Base-by-base conservation (phyloP, 2,329 filamentous ascomycete genomes). In the Plenodomus tracheiphilus region DNA sequence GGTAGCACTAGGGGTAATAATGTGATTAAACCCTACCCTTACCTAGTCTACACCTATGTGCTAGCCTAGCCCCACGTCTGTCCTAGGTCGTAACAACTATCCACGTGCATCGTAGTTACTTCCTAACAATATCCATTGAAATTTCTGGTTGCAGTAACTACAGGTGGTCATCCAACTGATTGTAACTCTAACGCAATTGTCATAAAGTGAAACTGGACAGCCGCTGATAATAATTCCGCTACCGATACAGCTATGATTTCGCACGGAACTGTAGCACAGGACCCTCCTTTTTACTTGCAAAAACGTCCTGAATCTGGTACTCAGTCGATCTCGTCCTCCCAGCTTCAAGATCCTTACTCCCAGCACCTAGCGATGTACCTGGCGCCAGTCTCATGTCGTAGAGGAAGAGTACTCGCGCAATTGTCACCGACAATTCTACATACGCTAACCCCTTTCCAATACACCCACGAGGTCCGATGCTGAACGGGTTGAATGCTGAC, bases 401-500 rank as follows among this genome's bases (percentile, higher is more conserved):
- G 58, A 82, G 51, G 55, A 76, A 87, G 49, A 89, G 62, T 17
- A 84, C 75, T 13, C 85, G 72, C 28, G 85, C 85, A 46, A 89
- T 68, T 2, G 84, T 81, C 4, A 82, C 80, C 43, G 76, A 81
- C 79, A 88, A 81, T 75, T 89, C 86, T 38, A 82, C 78, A 59
- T 88, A 87, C 2, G 85, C 85, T 38, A 88, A 71, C 0, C 81
- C 80, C 77, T 89, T 89, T 0, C 87, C 87, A 46, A 90, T 88
- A 64, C 87, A 91, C 2, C 85, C 85, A 10, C 87, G 75, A 0
- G 86, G 84, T 0, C 87, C 87, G 53, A 89, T 76, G 39, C 81
- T 85, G 61, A 91, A 91, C 1, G 89, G 87, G 54, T 86, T 90
- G 72, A 89, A 93, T 0, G 88, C 88, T 28, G 78, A 79, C 42